Evolutionary conservation across 352 stramenopile species (phyloP).

Genomic region (Globisporangium takayamanum): DNA sequence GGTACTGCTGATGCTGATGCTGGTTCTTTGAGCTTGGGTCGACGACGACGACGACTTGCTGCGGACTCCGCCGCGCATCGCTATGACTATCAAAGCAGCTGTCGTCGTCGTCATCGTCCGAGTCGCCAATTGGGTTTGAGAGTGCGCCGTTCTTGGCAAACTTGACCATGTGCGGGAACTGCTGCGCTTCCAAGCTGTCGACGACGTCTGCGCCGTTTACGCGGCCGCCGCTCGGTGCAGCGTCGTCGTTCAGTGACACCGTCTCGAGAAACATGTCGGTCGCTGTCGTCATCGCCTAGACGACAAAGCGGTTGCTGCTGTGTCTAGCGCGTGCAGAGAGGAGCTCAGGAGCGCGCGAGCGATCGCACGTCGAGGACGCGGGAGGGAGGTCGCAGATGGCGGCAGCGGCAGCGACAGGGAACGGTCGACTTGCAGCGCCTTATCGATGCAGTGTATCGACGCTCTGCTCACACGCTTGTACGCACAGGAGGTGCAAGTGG

Average conservation of each 20-base stretch:
- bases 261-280: slow-evolving; percentile 59
- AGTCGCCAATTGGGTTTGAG: slow-evolving; percentile 19
- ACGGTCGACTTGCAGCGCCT: too few species aligned
- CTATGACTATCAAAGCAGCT: slow-evolving; percentile 1
- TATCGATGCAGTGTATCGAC: too few species aligned
- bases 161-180: slow-evolving; percentile 25
- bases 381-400: too few species aligned
- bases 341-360: neutral
- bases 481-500: too few species aligned
- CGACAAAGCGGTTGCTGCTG: neutral
- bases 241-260: slow-evolving; percentile 70
- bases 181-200: slow-evolving; percentile 46
- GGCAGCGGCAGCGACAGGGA: too few species aligned
- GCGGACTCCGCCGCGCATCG: neutral
- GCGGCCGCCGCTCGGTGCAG: slow-evolving; percentile 4
- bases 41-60: slow-evolving; percentile 37
- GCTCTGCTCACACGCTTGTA: too few species aligned
- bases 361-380: too few species aligned
- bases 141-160: slow-evolving; percentile 12
- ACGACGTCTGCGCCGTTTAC: slow-evolving; percentile 14
- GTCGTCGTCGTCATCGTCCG: slow-evolving; percentile 18
- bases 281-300: slow-evolving; percentile 16
- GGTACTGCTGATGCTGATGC: slow-evolving; percentile 17
- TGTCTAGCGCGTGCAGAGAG: neutral
- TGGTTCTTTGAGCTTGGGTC: slow-evolving; percentile 10